These are phyloP conservation scores for Boletus reticulatus DNA, from an alignment of 768 basidiomycete genomes.

Conservation along the genomic window DNA sequence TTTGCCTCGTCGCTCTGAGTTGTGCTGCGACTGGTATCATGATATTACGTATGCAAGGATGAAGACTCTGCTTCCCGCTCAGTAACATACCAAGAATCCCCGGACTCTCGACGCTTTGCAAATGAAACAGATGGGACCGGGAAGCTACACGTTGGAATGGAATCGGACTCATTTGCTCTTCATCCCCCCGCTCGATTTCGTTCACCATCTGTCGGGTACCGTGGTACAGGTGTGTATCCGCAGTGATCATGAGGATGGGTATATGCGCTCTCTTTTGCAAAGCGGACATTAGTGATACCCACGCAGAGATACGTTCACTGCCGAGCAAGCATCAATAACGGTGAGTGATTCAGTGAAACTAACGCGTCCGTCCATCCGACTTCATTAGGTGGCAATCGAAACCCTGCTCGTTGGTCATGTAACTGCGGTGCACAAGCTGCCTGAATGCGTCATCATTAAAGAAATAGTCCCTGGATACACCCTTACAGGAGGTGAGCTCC, in stretches of 20 bases:
- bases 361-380: background rate
- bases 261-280: slow-evolving; percentile 9
- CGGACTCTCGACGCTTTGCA: background rate
- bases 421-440: slow-evolving; percentile 11
- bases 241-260: slow-evolving; percentile 11
- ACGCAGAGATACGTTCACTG: slow-evolving; percentile 4
- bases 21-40: too few species aligned
- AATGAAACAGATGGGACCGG: background rate
- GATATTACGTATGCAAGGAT: too few species aligned
- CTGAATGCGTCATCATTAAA: slow-evolving; percentile 12
- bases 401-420: slow-evolving; percentile 23
- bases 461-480: slow-evolving; percentile 13
- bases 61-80: too few species aligned
- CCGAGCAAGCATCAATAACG: slow-evolving; percentile 15
- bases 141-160: slow-evolving; percentile 13
- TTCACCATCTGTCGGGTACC: slow-evolving; percentile 8
- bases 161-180: slow-evolving; percentile 28
- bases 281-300: background rate
- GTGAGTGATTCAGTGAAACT: slow-evolving; percentile 10
- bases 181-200: slow-evolving; percentile 8
- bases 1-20: too few species aligned
- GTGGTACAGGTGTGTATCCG: slow-evolving; percentile 28
- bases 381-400: slow-evolving; percentile 21
- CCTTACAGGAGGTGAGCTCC: slow-evolving; percentile 18
- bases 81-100: background rate